phyloP scores from a whole-genome alignment of 73 alveolate genomes.

The Tetrahymena elliotti region DNA sequence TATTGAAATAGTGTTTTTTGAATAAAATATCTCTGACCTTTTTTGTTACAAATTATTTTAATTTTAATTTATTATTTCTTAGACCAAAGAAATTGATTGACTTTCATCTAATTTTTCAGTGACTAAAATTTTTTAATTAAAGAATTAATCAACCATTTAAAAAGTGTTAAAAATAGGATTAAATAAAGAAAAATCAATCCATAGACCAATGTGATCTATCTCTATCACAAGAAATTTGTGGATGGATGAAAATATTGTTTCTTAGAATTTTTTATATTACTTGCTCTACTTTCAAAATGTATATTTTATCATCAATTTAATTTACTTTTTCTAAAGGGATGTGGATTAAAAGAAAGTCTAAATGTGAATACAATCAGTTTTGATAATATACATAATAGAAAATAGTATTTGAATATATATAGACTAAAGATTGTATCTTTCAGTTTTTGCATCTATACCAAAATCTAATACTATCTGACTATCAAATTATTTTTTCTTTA shows the following conservation, averaged over 20 bases:
- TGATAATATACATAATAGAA: no score
- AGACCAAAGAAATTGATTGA: background rate
- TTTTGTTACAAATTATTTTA: background rate
- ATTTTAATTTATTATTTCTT: background rate
- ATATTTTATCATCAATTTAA: no score
- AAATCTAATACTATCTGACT: background rate
- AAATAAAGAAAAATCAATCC: no score
- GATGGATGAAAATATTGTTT: no score
- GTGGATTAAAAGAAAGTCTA: no score
- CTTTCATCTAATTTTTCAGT: background rate
- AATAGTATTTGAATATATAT: background rate
- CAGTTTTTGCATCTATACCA: background rate
- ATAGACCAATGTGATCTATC: background rate
- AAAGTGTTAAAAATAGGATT: background rate
- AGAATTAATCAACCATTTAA: background rate
- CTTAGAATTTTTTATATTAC: no score
- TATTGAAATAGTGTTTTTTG: background rate
- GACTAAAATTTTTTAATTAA: no score
- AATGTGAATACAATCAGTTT: background rate
- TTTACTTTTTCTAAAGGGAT: no score
- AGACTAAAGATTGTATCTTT: background rate
- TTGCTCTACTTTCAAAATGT: no score
- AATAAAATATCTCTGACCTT: background rate
- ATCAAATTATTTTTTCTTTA: no score
- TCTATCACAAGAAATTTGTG: background rate